Evolutionary conservation across 2,329 filamentous ascomycete species (phyloP).

Genomic region (Chaetomium olivaceum): DNA sequence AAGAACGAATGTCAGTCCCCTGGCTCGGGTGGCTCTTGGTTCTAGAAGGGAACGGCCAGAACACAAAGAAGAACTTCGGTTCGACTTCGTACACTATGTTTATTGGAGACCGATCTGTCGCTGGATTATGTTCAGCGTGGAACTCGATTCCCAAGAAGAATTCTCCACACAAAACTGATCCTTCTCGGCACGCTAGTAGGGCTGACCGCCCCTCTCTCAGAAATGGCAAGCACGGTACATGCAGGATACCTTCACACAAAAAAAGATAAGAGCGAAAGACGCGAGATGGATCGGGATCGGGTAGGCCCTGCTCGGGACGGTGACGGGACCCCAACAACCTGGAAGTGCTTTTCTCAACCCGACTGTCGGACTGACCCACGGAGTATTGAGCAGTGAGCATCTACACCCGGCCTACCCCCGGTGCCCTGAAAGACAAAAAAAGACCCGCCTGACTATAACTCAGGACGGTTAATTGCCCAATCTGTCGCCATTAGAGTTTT

Average conservation of each 20-base stretch:
- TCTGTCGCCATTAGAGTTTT: conserved; percentile 9
- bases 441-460: too few species aligned
- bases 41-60: too few species aligned
- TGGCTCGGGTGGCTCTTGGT: neutral
- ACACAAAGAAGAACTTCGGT: too few species aligned
- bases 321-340: neutral
- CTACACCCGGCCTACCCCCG: conserved; percentile 8
- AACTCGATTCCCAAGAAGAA: neutral
- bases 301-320: neutral
- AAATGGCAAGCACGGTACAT: neutral
- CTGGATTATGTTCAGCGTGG: neutral
- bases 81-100: neutral
- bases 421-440: too few species aligned
- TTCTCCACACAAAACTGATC: neutral
- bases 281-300: conserved; percentile 8
- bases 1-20: neutral
- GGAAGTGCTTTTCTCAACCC: neutral
- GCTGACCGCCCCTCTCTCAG: neutral
- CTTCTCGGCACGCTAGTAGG: neutral
- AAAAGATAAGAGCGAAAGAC: conserved; percentile 7
- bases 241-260: neutral
- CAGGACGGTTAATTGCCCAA: conserved; percentile 1
- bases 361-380: too few species aligned
- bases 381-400: neutral
- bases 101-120: too few species aligned